Conservation (phyloP, 192 early-diverging fungal genomes). For the Linnemannia zychae region DNA sequence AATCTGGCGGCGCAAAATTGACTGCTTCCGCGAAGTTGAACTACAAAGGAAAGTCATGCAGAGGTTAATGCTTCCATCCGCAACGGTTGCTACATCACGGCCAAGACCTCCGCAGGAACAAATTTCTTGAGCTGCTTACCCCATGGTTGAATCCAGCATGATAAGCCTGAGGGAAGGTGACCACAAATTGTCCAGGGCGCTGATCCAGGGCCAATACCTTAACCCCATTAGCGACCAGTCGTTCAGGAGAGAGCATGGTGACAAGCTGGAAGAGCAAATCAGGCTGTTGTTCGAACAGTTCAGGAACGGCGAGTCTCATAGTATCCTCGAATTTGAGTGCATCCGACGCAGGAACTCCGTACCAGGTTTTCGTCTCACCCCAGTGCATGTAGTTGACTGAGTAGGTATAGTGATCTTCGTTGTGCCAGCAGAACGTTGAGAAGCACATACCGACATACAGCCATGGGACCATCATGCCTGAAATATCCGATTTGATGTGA, state of each 20-base stretch:
- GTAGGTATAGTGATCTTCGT: slow-evolving; percentile 97
- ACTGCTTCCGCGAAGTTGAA: slow-evolving; percentile 97
- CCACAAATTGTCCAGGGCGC: slow-evolving; percentile 93
- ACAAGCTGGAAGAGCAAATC: slow-evolving; percentile 94
- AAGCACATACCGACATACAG: slow-evolving; percentile 97
- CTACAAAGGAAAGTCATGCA: slow-evolving; percentile 32
- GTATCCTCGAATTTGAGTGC: slow-evolving; percentile 88
- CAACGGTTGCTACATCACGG: slow-evolving; percentile 71
- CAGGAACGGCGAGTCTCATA: slow-evolving; percentile 84
- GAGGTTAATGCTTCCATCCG: background rate
- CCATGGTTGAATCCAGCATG: slow-evolving; percentile 99
- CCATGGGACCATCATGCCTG: slow-evolving; percentile 98
- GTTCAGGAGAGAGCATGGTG: slow-evolving; percentile 88
- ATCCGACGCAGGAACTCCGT: slow-evolving; percentile 88
- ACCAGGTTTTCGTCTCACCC: slow-evolving; percentile 99
- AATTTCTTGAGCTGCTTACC: slow-evolving; percentile 52
- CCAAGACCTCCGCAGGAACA: background rate
- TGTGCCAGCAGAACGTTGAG: slow-evolving; percentile 97
- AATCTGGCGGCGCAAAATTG: slow-evolving; percentile 95
- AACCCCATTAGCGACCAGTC: slow-evolving; percentile 78
- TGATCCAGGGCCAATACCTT: slow-evolving; percentile 86
- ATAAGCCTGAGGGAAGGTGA: slow-evolving; percentile 95
- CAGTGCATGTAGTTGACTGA: slow-evolving; percentile 98
- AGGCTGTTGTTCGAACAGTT: slow-evolving; percentile 91
- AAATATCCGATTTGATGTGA: slow-evolving; percentile 92